Evolutionary conservation across 2,329 filamentous ascomycete species (phyloP).

Genomic region (Thielaviopsis euricoi): DNA sequence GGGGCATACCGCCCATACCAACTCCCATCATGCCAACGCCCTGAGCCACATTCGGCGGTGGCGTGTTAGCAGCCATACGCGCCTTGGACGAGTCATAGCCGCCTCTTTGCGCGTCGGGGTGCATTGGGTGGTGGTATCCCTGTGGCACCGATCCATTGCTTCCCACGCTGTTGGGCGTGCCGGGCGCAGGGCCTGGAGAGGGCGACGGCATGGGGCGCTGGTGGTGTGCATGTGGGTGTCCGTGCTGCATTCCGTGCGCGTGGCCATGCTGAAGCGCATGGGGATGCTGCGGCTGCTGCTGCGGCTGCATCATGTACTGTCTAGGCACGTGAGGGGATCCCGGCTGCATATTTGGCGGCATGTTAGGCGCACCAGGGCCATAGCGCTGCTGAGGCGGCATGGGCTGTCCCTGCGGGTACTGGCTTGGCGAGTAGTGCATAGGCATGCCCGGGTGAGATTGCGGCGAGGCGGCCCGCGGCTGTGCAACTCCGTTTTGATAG

Average conservation of each 20-base stretch:
- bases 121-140: slow-evolving; percentile 4
- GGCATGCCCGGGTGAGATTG: slow-evolving; percentile 22
- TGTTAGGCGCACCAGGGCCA: slow-evolving; percentile 4
- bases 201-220: slow-evolving; percentile 9
- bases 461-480: slow-evolving; percentile 28
- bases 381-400: slow-evolving; percentile 7
- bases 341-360: slow-evolving; percentile 11
- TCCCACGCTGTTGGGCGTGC: slow-evolving; percentile 4
- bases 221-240: not conserved
- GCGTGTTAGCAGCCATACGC: slow-evolving; percentile 25
- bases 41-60: not conserved
- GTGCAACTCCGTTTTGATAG: slow-evolving; percentile 29
- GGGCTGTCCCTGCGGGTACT: slow-evolving; percentile 10
- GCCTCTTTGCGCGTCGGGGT: slow-evolving; percentile 25
- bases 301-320: slow-evolving; percentile 11
- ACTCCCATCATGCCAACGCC: not conserved
- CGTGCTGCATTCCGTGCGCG: not conserved
- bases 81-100: slow-evolving; percentile 35
- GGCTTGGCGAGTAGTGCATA: slow-evolving; percentile 14
- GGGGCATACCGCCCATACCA: not conserved
- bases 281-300: slow-evolving; percentile 4
- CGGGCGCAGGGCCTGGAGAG: slow-evolving; percentile 8
- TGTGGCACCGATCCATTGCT: not conserved
- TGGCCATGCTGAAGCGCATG: not conserved
- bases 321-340: slow-evolving; percentile 7